Conservation (phyloP, 768 basidiomycete genomes). For the Boletus huronensis region DNA sequence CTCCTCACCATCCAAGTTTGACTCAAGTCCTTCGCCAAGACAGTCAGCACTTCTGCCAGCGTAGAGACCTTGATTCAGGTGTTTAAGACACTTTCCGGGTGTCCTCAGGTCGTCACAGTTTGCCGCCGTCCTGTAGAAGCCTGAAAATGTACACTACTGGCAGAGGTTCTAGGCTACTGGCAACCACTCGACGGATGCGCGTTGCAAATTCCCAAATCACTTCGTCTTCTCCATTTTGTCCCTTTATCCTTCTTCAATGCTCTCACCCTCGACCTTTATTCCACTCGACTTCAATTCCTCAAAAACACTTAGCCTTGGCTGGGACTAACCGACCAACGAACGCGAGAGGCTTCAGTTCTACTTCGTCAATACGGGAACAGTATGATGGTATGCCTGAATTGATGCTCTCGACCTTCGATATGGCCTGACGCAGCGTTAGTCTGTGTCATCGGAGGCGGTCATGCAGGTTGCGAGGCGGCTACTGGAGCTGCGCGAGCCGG, state of each 20-base stretch:
- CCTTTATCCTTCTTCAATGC: neutral
- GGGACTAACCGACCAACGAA: neutral
- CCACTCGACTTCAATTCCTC: neutral
- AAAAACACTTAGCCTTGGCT: neutral
- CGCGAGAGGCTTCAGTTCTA: slow-evolving; percentile 1
- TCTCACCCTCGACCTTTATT: neutral
- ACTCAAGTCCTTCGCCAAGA: neutral
- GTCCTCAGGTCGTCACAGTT: neutral
- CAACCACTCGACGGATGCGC: slow-evolving; percentile 5
- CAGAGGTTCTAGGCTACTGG: neutral
- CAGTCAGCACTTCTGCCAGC: neutral
- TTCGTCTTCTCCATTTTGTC: neutral
- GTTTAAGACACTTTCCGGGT: neutral
- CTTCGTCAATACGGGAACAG: neutral
- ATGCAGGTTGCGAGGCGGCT: slow-evolving; percentile 92
- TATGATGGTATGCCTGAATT: slow-evolving; percentile 25
- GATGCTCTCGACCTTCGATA: slow-evolving; percentile 17
- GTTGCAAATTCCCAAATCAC: neutral
- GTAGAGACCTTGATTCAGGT: neutral
- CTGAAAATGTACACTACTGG: neutral
- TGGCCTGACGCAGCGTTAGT: slow-evolving; percentile 48
- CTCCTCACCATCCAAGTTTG: neutral
- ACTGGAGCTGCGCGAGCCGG: slow-evolving; percentile 82
- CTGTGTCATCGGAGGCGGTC: slow-evolving; percentile 87
- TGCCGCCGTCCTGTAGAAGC: neutral